phyloP scores from a whole-genome alignment of 169 alveolate genomes.

The Eimeria acervulina region DNA sequence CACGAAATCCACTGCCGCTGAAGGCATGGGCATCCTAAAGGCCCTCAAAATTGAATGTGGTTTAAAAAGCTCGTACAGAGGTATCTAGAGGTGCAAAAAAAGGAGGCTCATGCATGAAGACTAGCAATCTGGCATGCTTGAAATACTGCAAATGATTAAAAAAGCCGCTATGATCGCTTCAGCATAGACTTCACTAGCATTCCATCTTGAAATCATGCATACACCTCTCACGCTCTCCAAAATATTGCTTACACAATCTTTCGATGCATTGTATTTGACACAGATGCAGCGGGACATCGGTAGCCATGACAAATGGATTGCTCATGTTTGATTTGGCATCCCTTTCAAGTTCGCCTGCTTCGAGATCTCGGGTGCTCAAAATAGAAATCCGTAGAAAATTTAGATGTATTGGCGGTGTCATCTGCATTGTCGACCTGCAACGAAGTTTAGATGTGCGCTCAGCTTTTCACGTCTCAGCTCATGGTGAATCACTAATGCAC shows the following conservation, averaged over 20 bases:
- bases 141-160: neutral
- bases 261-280: too few relatives aligned
- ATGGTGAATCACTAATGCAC: neutral
- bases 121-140: neutral
- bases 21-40: neutral
- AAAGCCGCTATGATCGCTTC: neutral
- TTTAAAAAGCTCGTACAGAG: neutral
- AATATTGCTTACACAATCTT: neutral
- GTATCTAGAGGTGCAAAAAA: neutral
- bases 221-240: too few relatives aligned
- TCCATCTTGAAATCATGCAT: neutral
- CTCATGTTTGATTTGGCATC: too few relatives aligned
- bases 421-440: neutral
- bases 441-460: neutral
- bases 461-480: neutral
- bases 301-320: too few relatives aligned
- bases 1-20: neutral
- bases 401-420: neutral
- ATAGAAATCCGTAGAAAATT: neutral
- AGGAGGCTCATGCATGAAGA: neutral
- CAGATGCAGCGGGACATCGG: too few relatives aligned
- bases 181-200: neutral
- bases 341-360: too few relatives aligned
- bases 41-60: neutral
- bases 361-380: too few relatives aligned